phyloP scores from a whole-genome alignment of 163 green algal species.

The Smithsoniella earleae region DNA sequence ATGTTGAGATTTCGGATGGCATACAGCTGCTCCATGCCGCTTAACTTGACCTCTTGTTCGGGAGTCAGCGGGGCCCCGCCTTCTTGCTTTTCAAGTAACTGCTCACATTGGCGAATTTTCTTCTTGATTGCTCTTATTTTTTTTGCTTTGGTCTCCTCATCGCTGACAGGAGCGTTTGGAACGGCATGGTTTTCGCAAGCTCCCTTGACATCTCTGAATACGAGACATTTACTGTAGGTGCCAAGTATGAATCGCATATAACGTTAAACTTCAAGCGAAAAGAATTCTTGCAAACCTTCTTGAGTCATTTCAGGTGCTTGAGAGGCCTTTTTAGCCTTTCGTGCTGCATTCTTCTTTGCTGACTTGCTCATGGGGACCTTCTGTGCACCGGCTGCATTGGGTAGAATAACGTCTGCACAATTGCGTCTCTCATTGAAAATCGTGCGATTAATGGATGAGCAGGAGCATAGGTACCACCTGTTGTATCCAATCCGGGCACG shows the following conservation, averaged over 20 bases:
- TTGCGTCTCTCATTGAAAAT: too few species aligned
- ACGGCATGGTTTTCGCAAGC: background rate
- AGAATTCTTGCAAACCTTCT: background rate
- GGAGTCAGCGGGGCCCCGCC: background rate
- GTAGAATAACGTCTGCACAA: too few species aligned
- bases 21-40: background rate
- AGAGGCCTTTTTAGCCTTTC: constrained; percentile 30
- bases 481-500: constrained; percentile 18
- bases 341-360: constrained; percentile 31
- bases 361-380: constrained; percentile 31
- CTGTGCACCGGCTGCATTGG: too few species aligned
- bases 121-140: constrained; percentile 2
- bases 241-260: too few species aligned
- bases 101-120: background rate
- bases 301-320: background rate
- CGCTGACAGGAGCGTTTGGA: background rate
- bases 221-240: too few species aligned
- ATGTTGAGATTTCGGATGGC: background rate
- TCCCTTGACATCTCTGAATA: too few species aligned
- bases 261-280: too few species aligned
- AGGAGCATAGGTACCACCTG: too few species aligned
- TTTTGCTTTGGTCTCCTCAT: background rate
- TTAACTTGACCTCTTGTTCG: constrained; percentile 2
- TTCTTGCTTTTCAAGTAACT: background rate
- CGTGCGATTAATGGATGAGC: too few species aligned